phyloP scores from a whole-genome alignment of 139 green algal species.

The Micractinium conductrix region DNA sequence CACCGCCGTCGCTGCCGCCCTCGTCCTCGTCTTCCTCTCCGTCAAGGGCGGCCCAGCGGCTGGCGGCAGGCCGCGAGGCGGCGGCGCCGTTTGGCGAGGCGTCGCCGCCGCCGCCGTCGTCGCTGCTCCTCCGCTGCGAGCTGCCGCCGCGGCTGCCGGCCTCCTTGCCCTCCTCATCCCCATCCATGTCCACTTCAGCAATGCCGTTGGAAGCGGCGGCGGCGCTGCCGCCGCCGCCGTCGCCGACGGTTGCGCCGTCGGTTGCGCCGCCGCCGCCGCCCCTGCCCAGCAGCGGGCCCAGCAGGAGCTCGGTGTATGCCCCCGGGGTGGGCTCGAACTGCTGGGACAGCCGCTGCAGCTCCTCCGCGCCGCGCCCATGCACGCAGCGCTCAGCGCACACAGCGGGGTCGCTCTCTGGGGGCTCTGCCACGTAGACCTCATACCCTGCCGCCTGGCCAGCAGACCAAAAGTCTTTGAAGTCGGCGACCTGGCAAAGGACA shows the following conservation, averaged over 20 bases:
- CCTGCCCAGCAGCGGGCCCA: conserved; percentile 14
- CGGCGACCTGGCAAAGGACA: conserved; percentile 19
- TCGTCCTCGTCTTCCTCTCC: background rate
- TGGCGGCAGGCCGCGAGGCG: background rate
- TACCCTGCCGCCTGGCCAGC: conserved; percentile 68
- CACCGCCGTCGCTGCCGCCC: background rate
- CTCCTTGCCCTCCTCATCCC: background rate
- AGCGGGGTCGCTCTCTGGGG: conserved; percentile 44
- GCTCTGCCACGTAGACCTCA: conserved; percentile 66
- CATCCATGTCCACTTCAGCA: conserved; percentile 66
- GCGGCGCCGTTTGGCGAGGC: too few relatives aligned
- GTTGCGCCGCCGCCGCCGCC: background rate
- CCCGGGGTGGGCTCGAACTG: conserved; percentile 52
- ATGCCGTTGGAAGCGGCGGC: conserved; percentile 29
- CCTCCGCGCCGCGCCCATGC: conserved; percentile 54
- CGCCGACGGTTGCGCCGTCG: background rate
- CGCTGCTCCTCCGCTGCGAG: background rate
- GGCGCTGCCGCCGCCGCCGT: background rate
- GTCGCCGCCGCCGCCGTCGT: background rate
- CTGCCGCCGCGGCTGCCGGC: background rate
- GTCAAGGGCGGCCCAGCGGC: conserved; percentile 25
- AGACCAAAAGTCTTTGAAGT: conserved; percentile 61
- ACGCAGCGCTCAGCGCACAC: conserved; percentile 53
- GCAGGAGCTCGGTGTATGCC: conserved; percentile 38
- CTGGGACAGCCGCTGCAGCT: conserved; percentile 35